These are phyloP conservation scores for Sinapis alba DNA, from an alignment of 441 rosid species.

Conservation along the genomic window DNA sequence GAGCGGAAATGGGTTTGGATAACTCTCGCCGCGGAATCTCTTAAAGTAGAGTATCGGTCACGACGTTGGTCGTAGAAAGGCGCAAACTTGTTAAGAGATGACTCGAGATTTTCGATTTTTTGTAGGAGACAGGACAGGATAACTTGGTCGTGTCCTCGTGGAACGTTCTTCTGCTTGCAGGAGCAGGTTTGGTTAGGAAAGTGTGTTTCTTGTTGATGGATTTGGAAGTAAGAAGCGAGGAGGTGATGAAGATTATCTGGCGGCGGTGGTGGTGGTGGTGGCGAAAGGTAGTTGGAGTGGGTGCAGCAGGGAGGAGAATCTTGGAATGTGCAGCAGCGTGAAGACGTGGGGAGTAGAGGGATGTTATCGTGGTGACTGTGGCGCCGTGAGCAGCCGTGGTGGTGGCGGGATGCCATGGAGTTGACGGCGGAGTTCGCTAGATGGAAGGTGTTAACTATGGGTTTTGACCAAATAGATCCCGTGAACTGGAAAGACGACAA, in stretches of 20 bases:
- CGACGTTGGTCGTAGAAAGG: conserved; percentile 26
- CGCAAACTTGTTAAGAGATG: conserved; percentile 55
- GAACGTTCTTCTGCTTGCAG: conserved; percentile 26
- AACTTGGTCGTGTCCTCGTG: conserved; percentile 31
- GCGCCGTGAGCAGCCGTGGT: conserved; percentile 22
- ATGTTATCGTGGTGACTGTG: conserved; percentile 30
- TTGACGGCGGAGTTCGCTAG: conserved; percentile 19
- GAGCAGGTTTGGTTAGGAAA: conserved; percentile 30
- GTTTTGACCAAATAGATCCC: conserved; percentile 22
- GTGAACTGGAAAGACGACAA: background rate
- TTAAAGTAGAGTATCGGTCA: conserved; percentile 41
- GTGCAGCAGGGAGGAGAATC: conserved; percentile 26
- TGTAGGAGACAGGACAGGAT: conserved; percentile 66
- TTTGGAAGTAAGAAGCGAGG: conserved; percentile 52
- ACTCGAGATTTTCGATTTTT: conserved; percentile 72
- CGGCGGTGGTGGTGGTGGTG: conserved; percentile 11
- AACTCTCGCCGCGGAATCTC: conserved; percentile 82
- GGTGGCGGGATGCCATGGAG: conserved; percentile 58
- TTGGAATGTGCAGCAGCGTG: conserved; percentile 40
- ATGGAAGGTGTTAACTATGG: background rate
- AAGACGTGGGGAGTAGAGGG: conserved; percentile 36
- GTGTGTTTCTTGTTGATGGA: conserved; percentile 35
- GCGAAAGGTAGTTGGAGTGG: conserved; percentile 29
- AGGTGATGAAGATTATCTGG: conserved; percentile 58
- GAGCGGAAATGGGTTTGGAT: conserved; percentile 84